phyloP scores from a whole-genome alignment of 306 rosid genomes.

The Potentilla sterilis region DNA sequence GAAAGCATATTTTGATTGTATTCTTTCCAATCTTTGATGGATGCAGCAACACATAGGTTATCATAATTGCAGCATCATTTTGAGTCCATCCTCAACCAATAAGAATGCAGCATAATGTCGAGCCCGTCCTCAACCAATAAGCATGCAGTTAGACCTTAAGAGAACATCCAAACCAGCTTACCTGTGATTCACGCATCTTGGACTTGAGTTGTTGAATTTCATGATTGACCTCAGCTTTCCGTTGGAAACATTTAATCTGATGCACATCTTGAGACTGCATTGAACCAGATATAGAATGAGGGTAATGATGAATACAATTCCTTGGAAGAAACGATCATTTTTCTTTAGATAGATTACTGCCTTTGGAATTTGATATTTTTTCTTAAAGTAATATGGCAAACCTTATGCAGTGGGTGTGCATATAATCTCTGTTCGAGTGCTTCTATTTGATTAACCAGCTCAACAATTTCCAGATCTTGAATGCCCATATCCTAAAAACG shows the following conservation, averaged over 20 bases:
- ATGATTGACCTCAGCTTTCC: constrained; percentile 96
- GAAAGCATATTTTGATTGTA: not conserved
- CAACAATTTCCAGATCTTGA: constrained; percentile 72
- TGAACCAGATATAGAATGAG: constrained; percentile 9
- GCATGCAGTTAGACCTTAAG: constrained; percentile 10
- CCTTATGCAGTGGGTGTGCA: constrained; percentile 89
- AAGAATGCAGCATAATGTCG: not conserved
- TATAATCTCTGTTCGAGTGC: constrained; percentile 74
- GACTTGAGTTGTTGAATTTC: constrained; percentile 87
- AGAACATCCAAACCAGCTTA: constrained; percentile 30
- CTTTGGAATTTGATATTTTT: constrained; percentile 18
- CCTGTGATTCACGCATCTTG: constrained; percentile 99
- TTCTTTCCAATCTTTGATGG: not conserved
- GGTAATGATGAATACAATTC: constrained; percentile 21
- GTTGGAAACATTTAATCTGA: constrained; percentile 82
- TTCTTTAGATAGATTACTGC: not conserved
- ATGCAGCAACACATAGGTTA: not conserved
- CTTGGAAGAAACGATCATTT: constrained; percentile 15
- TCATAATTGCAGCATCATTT: not conserved
- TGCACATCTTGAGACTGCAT: constrained; percentile 72
- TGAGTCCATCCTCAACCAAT: constrained; percentile 9
- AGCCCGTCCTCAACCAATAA: constrained; percentile 10
- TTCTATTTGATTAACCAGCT: constrained; percentile 74
- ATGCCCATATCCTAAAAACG: constrained; percentile 78
- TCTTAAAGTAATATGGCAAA: constrained; percentile 26